Evolutionary conservation across 345 rosid genomes (phyloP).

Genomic region (Acer yangbiense): DNA sequence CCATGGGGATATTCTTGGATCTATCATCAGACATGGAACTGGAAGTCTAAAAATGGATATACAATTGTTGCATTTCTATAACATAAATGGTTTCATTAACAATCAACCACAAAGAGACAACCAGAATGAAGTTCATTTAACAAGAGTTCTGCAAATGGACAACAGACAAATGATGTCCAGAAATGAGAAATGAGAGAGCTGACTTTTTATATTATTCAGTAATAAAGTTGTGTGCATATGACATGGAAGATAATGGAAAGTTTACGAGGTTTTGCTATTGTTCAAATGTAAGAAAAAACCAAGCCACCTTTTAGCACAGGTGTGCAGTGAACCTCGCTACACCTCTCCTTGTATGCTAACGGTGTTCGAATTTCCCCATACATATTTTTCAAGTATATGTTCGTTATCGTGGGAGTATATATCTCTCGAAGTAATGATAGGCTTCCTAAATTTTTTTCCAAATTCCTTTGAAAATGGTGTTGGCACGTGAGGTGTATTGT

Average conservation of each 20-base stretch:
- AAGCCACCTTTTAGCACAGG: too few species aligned
- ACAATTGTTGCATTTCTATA: neutral
- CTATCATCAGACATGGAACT: neutral
- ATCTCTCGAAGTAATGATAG: too few species aligned
- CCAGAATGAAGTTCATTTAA: neutral
- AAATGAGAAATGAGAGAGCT: neutral
- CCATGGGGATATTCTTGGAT: neutral
- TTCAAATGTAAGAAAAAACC: neutral
- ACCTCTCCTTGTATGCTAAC: too few species aligned
- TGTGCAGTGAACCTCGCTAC: too few species aligned
- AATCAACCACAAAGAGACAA: neutral
- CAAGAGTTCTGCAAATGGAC: neutral
- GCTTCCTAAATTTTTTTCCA: too few species aligned
- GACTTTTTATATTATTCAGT: neutral
- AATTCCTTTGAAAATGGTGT: too few species aligned
- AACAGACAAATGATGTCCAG: neutral
- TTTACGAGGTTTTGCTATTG: neutral
- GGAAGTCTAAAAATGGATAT: neutral
- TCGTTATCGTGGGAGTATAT: too few species aligned
- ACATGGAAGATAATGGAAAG: neutral
- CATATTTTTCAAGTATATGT: too few species aligned
- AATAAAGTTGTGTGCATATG: too few species aligned
- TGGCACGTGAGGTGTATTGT: too few species aligned
- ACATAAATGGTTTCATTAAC: neutral
- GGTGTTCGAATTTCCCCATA: too few species aligned